Evolutionary conservation across 495 filamentous ascomycete genomes (phyloP), one percentile per base, ranked within the genome.

Genomic region (Sabuloglossum arenarium): DNA sequence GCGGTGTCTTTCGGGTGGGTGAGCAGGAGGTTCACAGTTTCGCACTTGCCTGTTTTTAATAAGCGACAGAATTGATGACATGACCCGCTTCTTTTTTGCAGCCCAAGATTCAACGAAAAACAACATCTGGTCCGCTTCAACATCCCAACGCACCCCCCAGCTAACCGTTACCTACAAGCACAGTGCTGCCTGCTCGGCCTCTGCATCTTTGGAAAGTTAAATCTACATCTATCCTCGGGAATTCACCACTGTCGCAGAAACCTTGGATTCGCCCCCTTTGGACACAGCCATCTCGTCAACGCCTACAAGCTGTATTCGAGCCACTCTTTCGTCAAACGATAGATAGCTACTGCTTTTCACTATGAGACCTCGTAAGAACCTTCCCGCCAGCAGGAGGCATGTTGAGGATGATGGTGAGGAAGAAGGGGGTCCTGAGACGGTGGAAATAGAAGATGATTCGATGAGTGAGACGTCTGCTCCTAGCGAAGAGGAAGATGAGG

Each of bases 331-430:
- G 1, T 19, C 5, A 16, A 14, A 51, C 24, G 8, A 27, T 19
- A 51, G 1, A n/a, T 43, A 28, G 27, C 47, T 51, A 39, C 34
- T 14, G 14, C 16, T 10, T 28, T 14, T 3, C 24, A 19, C 23
- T 30, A 51, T 51, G 47, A 14, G 28, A 19, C 76, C 75, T 67
- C 79, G 82, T 68, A 83, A 77, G 70, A 81, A 84, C 62, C 72
- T 83, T 64, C 79, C 85, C 69, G 79, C 81, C 57, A 85, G 82
- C 65, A 81, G 86, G 62, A 77, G 86, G 63, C 75, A 80, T 63
- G 73, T 82, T 58, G 86, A 88, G 62, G 86, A 94, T 60, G 86
- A 91, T 61, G 84, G 79, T 58, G 80, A 83, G 61, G 79, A 82
- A 32, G 85, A 87, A 56, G 82, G 81, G 59, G 78, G 78, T 55